A percentile compares a stretch with the other conserved stretches of the same genome.
phyloP scores from a whole-genome alignment of 208 protist genomes.

The Trichomonas vaginalis region DNA sequence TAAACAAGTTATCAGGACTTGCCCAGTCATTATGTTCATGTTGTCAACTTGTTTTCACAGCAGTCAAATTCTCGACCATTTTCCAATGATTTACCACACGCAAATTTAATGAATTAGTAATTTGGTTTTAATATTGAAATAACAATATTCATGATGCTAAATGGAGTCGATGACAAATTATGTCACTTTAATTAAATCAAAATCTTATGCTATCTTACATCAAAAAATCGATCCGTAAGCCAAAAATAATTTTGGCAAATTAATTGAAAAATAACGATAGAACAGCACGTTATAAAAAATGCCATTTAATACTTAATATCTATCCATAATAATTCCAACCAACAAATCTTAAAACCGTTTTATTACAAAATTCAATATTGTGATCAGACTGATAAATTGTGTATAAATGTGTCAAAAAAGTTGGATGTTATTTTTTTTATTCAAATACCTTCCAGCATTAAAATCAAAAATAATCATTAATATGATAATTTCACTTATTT shows the following conservation, averaged over 20 bases:
- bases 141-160: background rate
- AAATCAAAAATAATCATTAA: too few relatives aligned
- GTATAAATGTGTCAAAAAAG: too few relatives aligned
- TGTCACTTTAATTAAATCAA: background rate
- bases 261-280: background rate
- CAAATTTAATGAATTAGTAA: too few relatives aligned
- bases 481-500: too few relatives aligned
- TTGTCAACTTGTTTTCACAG: background rate
- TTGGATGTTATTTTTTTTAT: too few relatives aligned
- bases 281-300: background rate
- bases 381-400: too few relatives aligned
- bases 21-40: background rate
- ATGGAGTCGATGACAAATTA: background rate
- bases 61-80: background rate
- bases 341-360: too few relatives aligned
- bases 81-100: background rate
- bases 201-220: background rate
- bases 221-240: background rate
- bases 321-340: too few relatives aligned
- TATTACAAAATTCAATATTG: too few relatives aligned
- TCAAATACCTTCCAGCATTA: too few relatives aligned
- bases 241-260: background rate
- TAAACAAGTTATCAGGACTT: background rate
- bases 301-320: too few relatives aligned
- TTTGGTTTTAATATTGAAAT: background rate